Evolutionary conservation across 1,284 basidiomycete genomes (phyloP).

Genomic region (Trichosporon inkin): DNA sequence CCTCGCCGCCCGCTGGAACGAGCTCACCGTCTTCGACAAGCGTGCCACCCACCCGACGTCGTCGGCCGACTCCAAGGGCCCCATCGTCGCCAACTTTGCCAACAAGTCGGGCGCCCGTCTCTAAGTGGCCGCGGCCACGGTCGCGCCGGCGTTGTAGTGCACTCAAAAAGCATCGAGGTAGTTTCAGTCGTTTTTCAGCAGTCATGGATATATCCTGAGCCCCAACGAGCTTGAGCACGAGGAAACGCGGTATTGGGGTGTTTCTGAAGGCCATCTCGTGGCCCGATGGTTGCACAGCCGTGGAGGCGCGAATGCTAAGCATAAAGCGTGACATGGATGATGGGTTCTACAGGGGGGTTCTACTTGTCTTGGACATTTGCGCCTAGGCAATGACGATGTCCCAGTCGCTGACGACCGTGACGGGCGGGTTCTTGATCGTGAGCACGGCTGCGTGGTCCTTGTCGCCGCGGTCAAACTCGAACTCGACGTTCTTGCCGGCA

Average conservation of each 20-base stretch:
- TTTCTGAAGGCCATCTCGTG: too few species aligned
- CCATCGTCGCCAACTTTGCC: not conserved
- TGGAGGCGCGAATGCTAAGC: too few species aligned
- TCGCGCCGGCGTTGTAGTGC: not conserved
- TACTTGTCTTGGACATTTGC: not conserved
- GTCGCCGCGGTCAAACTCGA: constrained; percentile 56
- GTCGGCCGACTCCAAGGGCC: not conserved
- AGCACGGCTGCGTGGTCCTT: constrained; percentile 59
- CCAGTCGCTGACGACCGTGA: constrained; percentile 67
- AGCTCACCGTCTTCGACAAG: constrained; percentile 77
- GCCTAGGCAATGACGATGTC: constrained; percentile 50
- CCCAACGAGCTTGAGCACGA: not conserved
- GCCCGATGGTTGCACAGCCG: too few species aligned
- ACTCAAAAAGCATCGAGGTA: not conserved
- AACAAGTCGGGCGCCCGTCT: not conserved
- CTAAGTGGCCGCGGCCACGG: not conserved
- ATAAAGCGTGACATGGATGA: not conserved
- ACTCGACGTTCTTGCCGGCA: constrained; percentile 50
- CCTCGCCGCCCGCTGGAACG: constrained; percentile 69
- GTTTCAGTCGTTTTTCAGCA: constrained; percentile 3
- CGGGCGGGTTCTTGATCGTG: constrained; percentile 71
- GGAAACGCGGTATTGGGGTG: not conserved
- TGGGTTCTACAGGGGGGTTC: too few species aligned
- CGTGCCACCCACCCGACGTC: constrained; percentile 70
- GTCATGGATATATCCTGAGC: not conserved